Percentiles rank a stretch among this genome's conserved stretches.
Evolutionary conservation across 73 alveolate species (phyloP).

Genomic region (Symbiodinium natans): DNA sequence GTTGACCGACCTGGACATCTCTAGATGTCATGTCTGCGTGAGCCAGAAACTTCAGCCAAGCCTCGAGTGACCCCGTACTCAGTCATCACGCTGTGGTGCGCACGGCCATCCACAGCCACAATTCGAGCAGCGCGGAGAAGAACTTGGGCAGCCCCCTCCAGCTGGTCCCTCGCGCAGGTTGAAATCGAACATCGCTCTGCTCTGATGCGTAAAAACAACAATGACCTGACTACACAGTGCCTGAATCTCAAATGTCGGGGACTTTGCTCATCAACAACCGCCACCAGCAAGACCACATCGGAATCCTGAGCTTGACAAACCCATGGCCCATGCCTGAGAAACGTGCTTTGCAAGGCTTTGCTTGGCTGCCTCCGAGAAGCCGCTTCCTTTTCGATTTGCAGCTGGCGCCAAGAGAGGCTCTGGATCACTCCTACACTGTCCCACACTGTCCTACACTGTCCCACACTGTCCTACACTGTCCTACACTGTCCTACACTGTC

Average conservation of each 20-base stretch:
- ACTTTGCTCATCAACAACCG: constrained; percentile 49
- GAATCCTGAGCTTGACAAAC: background rate
- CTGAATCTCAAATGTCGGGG: constrained; percentile 66
- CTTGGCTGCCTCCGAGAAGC: background rate
- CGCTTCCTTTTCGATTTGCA: constrained; percentile 32
- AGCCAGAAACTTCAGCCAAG: background rate
- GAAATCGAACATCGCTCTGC: background rate
- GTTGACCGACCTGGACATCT: background rate
- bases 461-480: too few relatives aligned
- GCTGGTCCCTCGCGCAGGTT: constrained; percentile 30
- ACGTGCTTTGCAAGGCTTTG: background rate
- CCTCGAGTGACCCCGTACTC: constrained; percentile 39
- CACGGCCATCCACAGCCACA: constrained; percentile 39
- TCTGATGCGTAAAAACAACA: background rate
- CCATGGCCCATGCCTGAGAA: background rate
- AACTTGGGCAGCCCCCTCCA: constrained; percentile 60
- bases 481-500: too few relatives aligned
- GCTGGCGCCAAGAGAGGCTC: constrained; percentile 21
- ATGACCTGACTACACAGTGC: background rate
- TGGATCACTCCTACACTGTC: constrained; percentile 57
- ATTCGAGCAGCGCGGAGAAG: constrained; percentile 65
- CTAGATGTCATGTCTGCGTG: too few relatives aligned
- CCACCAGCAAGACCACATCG: constrained; percentile 22
- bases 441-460: too few relatives aligned
- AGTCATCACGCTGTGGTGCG: background rate